Conservation (phyloP, 768 basidiomycete genomes). For the Boletus subcaerulescens region DNA sequence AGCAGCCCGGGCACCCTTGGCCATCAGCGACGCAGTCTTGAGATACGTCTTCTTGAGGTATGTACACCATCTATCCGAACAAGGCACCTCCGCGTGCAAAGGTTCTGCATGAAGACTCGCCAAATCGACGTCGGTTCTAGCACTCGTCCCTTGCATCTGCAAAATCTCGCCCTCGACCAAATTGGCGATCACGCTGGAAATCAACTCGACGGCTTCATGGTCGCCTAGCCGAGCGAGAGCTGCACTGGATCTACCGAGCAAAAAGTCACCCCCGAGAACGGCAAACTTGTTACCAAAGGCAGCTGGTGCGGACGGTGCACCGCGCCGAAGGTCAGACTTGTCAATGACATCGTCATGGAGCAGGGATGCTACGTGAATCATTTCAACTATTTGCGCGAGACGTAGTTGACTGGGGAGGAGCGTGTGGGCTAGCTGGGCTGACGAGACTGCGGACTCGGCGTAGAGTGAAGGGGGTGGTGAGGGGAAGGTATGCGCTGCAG, state of each 20-base stretch:
- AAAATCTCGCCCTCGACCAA: conserved; percentile 94
- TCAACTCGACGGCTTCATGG: conserved; percentile 88
- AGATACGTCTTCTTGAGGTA: conserved; percentile 89
- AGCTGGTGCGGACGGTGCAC: conserved; percentile 63
- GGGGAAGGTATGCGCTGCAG: conserved; percentile 22
- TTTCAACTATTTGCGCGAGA: conserved; percentile 94
- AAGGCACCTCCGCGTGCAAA: conserved; percentile 25
- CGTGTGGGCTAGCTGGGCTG: conserved; percentile 35
- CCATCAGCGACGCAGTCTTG: conserved; percentile 3
- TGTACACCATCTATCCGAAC: conserved; percentile 56
- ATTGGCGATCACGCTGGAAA: conserved; percentile 90
- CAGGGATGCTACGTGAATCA: conserved; percentile 95
- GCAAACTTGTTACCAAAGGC: conserved; percentile 91
- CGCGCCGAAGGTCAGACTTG: conserved; percentile 66
- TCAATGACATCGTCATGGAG: conserved; percentile 94
- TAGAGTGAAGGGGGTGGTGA: conserved; percentile 25
- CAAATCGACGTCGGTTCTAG: conserved; percentile 8
- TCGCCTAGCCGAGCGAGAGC: conserved; percentile 85
- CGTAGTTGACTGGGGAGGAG: conserved; percentile 83
- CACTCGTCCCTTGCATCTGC: conserved; percentile 39
- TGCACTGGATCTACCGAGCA: conserved; percentile 87
- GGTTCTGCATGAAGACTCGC: conserved; percentile 46
- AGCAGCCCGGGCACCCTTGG: conserved; percentile 57
- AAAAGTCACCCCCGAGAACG: conserved; percentile 93
- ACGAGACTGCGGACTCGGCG: conserved; percentile 15